These are phyloP conservation scores for Penicillium sp. DNA, from an alignment of 2,329 filamentous ascomycete species.

Conservation along the genomic window DNA sequence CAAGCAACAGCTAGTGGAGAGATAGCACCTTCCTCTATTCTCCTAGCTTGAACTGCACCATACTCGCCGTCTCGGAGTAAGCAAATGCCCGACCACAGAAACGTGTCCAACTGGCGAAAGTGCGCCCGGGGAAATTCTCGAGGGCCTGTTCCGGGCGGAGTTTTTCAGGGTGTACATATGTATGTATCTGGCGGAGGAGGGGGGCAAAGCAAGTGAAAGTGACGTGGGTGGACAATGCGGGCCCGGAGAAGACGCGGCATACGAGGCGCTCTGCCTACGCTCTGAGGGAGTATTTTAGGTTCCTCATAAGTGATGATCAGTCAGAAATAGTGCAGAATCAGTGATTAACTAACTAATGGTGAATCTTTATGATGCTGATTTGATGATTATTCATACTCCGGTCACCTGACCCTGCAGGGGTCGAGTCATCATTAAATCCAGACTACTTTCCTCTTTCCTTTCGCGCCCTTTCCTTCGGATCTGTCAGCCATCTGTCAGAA, in stretches of 20 bases:
- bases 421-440: not conserved
- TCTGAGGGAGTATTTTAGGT: not conserved
- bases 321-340: not conserved
- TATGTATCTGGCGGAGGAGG: conserved; percentile 62
- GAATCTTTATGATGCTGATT: not conserved
- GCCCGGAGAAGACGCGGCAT: conserved; percentile 70
- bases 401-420: not conserved
- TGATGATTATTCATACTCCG: conserved; percentile 34
- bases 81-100: no score
- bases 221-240: conserved; percentile 75
- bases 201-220: conserved; percentile 66
- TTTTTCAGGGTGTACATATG: conserved; percentile 65
- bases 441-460: not conserved
- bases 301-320: not conserved
- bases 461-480: not conserved
- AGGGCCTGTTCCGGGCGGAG: conserved; percentile 76
- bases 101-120: no score
- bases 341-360: no score
- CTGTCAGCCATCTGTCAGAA: not conserved
- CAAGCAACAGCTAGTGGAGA: no score
- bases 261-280: conserved; percentile 75
- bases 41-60: no score
- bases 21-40: no score
- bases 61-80: no score
- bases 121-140: conserved; percentile 43